phyloP scores from a whole-genome alignment of 768 basidiomycete species.

The Lentinus brumalis region DNA sequence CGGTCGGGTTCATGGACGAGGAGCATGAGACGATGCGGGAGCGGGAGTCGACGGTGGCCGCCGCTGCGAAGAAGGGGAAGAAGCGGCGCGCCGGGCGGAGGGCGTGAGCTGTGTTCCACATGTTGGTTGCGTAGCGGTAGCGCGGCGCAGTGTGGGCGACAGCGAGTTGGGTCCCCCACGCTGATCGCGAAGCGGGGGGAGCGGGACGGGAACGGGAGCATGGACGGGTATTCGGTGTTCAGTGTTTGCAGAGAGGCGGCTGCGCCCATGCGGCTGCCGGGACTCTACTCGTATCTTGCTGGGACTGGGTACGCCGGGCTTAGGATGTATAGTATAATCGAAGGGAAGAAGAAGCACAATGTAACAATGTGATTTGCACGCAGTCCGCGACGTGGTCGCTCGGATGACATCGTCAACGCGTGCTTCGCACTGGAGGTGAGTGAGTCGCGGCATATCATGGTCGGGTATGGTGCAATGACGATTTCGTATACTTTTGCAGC shows the following conservation, averaged over 20 bases:
- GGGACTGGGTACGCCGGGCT: background rate
- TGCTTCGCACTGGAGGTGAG: too few relatives aligned
- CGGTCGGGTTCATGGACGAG: slow-evolving; percentile 38
- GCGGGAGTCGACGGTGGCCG: slow-evolving; percentile 8
- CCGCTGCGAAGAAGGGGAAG: background rate
- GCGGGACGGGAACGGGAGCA: background rate
- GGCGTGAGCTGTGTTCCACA: background rate
- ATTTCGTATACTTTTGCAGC: too few relatives aligned
- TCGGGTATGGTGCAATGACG: too few relatives aligned
- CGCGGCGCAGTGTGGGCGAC: too few relatives aligned
- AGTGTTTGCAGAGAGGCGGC: too few relatives aligned
- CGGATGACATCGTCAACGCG: too few relatives aligned
- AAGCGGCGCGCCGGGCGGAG: slow-evolving; percentile 6
- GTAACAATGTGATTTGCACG: background rate
- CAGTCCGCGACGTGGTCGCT: background rate
- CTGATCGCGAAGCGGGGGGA: too few relatives aligned
- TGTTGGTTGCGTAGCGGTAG: background rate
- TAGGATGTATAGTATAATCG: slow-evolving; percentile 7
- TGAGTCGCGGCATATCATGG: too few relatives aligned
- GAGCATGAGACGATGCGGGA: slow-evolving; percentile 27
- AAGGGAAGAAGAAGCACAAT: background rate
- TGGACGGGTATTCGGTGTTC: background rate
- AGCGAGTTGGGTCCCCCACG: too few relatives aligned
- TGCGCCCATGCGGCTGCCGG: background rate
- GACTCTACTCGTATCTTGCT: background rate